A percentile compares a stretch with the other conserved stretches of the same genome.
Evolutionary conservation across 2,329 filamentous ascomycete species (phyloP).

Genomic region (Xylaria multiplex): DNA sequence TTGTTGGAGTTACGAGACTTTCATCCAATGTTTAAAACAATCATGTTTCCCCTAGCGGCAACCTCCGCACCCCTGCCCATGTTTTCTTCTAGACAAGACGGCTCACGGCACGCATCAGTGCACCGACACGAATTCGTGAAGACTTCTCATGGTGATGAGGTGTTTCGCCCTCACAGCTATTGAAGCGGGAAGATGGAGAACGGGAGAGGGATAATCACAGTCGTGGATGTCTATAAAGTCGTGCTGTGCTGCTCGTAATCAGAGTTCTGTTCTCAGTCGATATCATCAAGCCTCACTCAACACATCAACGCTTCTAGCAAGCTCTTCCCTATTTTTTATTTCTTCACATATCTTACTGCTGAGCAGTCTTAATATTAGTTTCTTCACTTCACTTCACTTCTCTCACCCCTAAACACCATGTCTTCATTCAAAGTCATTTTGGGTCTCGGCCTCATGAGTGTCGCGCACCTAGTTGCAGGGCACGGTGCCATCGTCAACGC

Average conservation of each 20-base stretch:
- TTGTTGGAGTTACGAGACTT: conserved; percentile 9
- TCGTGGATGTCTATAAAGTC: conserved; percentile 28
- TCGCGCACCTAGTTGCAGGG: conserved; percentile 65
- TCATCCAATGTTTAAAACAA: conserved; percentile 32
- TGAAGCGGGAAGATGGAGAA: conserved; percentile 4
- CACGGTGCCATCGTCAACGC: conserved; percentile 70
- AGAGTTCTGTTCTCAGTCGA: conserved; percentile 1
- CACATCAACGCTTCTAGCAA: conserved; percentile 25
- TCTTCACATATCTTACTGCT: conserved; percentile 37
- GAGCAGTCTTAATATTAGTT: conserved; percentile 37
- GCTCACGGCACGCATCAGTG: conserved; percentile 5
- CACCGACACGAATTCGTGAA: neutral
- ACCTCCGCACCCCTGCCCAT: conserved; percentile 13
- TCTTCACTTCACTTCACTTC: conserved; percentile 14
- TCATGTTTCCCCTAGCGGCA: conserved; percentile 11
- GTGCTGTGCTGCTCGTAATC: conserved; percentile 6
- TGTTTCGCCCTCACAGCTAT: neutral
- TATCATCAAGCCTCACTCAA: conserved; percentile 16
- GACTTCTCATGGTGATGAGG: neutral
- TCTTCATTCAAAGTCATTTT: conserved; percentile 45
- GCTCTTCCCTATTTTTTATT: neutral
- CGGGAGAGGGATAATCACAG: neutral
- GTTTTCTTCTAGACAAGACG: conserved; percentile 1
- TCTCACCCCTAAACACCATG: conserved; percentile 37
- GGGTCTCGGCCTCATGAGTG: conserved; percentile 61